Evolutionary conservation across 2,329 filamentous ascomycete genomes (phyloP), one percentile per base, ranked within the genome.

Genomic region (Parastagonospora nodorum): DNA sequence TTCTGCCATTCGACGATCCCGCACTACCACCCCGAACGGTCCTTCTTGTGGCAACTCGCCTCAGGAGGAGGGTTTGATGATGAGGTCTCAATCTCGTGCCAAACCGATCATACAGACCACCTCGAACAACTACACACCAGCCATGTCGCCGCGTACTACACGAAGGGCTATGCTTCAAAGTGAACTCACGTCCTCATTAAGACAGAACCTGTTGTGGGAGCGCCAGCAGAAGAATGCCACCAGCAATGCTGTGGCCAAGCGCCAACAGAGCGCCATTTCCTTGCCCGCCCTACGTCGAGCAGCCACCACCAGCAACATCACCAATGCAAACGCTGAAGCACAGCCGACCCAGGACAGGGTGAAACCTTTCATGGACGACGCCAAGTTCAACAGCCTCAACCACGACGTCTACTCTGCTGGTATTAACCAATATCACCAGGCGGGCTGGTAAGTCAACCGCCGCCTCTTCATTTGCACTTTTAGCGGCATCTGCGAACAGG

Each of bases 81-180:
- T 80, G 63, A 83, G 82, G 35, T 77, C 58, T 30, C 69, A 70
- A 42, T 84, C 88, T 36, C 83, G 88, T 37, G 87, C 90, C 1
- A 91, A 93, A 73, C 91, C 92, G 27, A 96, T 96, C 67, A 84
- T 87, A 66, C 84, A 87, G 68, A 87, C 85, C 11, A 83, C 88
- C 15, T 83, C 83, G n/a, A 86, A 86, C 50, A 78, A 78, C 5
- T 85, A 89, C 58, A 88, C 90, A 48, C 85, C 87, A 27, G 89
- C 91, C 1, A 82, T 96, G 58, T 97, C 94, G 5, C 94, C 94
- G 4, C 86, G 92, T 50, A 97, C 93, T 0, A 97, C 92, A 0
- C 85, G 94, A 44, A 85, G 92, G 53, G 95, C 97, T 75, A 99
- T 99, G 94, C 83, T 99, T 49, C 88, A 90, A 8, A 95, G 90